Evolutionary conservation across 148 eudicot genomes (phyloP).

Genomic region (Camellia sinensis): DNA sequence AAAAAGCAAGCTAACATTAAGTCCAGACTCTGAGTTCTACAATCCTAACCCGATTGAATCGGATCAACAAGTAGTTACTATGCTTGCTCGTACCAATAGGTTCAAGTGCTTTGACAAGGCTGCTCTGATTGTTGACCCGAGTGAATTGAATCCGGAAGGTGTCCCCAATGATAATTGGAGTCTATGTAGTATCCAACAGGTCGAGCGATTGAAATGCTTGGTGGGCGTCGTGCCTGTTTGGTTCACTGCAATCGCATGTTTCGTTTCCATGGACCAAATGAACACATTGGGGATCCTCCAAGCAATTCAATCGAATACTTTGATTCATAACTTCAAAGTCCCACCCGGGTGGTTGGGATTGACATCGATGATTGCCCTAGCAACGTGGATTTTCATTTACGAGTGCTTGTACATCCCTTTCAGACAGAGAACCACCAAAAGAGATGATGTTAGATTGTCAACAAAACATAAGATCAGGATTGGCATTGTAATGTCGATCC

Average conservation of each 20-base stretch:
- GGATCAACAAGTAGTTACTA: slow-evolving; percentile 1
- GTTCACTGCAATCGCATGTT: slow-evolving; percentile 52
- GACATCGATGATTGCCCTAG: slow-evolving; percentile 51
- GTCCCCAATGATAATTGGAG: slow-evolving; percentile 40
- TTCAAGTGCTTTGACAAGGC: slow-evolving; percentile 63
- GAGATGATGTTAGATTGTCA: slow-evolving; percentile 33
- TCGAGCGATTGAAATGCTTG: slow-evolving; percentile 59
- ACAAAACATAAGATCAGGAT: slow-evolving; percentile 32
- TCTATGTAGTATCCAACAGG: slow-evolving; percentile 68
- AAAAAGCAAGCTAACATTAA: slow-evolving; percentile 33
- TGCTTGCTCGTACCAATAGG: slow-evolving; percentile 23
- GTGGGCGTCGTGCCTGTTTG: slow-evolving; percentile 61
- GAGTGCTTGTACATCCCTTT: slow-evolving; percentile 44
- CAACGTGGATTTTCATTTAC: slow-evolving; percentile 53
- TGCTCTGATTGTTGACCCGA: slow-evolving; percentile 33
- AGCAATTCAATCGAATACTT: slow-evolving; percentile 51
- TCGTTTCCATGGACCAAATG: slow-evolving; percentile 68
- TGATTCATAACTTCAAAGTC: slow-evolving; percentile 44
- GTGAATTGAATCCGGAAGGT: slow-evolving; percentile 43
- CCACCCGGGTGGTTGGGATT: slow-evolving; percentile 70
- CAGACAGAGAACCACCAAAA: slow-evolving; percentile 18
- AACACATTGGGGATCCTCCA: slow-evolving; percentile 66
- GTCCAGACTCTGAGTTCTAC: slow-evolving; percentile 13
- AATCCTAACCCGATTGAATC: slow-evolving; percentile 32
- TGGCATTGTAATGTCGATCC: slow-evolving; percentile 63